These are phyloP conservation scores for Apophysomyces variabilis DNA, from an alignment of 371 early-diverging fungal species.

Conservation along the genomic window DNA sequence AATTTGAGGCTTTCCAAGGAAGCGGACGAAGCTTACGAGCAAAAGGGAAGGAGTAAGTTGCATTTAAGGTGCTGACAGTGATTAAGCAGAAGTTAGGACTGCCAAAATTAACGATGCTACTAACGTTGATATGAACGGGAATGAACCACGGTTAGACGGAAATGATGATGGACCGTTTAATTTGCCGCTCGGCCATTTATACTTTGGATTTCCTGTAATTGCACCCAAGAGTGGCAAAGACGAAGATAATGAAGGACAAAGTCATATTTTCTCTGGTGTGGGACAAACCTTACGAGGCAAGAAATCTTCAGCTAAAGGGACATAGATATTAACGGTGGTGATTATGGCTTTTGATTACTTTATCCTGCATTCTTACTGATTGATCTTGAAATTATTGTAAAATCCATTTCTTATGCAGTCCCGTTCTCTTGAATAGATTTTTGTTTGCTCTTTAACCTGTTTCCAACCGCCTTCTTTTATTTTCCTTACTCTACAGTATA, in stretches of 20 bases:
- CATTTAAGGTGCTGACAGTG: neutral
- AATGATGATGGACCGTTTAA: conserved; percentile 80
- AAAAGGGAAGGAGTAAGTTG: conserved; percentile 44
- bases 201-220: conserved; percentile 81
- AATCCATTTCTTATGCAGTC: too few relatives aligned
- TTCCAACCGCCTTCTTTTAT: too few relatives aligned
- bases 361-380: neutral
- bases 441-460: too few relatives aligned
- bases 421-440: too few relatives aligned
- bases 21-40: conserved; percentile 46
- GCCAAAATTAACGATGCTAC: conserved; percentile 9
- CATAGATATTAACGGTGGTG: neutral
- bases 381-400: neutral
- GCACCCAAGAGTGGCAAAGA: conserved; percentile 40
- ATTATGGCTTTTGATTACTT: neutral
- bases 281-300: conserved; percentile 48
- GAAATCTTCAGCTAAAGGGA: conserved; percentile 17
- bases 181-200: conserved; percentile 88
- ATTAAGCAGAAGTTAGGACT: conserved; percentile 6
- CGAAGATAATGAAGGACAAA: conserved; percentile 21
- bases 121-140: conserved; percentile 30
- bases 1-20: conserved; percentile 45
- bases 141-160: conserved; percentile 37
- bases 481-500: too few relatives aligned
- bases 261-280: conserved; percentile 31